phyloP scores from a whole-genome alignment of 495 filamentous ascomycete genomes.

The Penicillium cosmopolitanum region DNA sequence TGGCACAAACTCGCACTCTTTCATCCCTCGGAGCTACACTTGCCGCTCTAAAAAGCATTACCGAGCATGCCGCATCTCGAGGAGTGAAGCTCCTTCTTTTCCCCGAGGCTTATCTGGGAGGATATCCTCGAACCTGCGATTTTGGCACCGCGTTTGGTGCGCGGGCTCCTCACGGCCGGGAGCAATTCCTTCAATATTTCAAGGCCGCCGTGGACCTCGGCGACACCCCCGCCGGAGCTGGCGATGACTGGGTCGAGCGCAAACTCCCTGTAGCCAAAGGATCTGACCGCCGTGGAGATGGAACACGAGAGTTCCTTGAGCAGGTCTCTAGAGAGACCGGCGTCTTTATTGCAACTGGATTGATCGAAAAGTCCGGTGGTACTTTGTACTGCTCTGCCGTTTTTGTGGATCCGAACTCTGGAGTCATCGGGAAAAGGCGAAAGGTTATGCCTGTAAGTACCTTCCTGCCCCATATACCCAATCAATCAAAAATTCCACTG shows the following conservation, averaged over 20 bases:
- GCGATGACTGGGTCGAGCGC: conserved; percentile 71
- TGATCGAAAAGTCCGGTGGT: conserved; percentile 80
- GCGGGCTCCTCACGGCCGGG: conserved; percentile 69
- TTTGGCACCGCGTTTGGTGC: conserved; percentile 78
- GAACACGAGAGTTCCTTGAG: conserved; percentile 82
- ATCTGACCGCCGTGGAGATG: conserved; percentile 69
- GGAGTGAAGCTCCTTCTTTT: conserved; percentile 80
- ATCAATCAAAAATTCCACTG: neutral
- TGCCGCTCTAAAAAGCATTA: conserved; percentile 59
- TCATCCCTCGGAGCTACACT: conserved; percentile 68
- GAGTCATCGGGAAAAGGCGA: conserved; percentile 81
- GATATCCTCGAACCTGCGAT: conserved; percentile 82
- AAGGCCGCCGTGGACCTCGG: conserved; percentile 79
- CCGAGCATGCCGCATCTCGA: conserved; percentile 41
- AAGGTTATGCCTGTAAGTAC: conserved; percentile 85
- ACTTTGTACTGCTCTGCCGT: conserved; percentile 84
- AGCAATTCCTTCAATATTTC: conserved; percentile 86
- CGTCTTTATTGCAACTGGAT: conserved; percentile 77
- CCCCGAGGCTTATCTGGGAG: conserved; percentile 91
- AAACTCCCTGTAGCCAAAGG: conserved; percentile 56
- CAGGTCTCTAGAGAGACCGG: conserved; percentile 70
- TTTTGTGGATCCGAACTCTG: conserved; percentile 76
- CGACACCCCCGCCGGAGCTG: conserved; percentile 76
- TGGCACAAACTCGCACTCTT: conserved; percentile 63
- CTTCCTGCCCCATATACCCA: conserved; percentile 32